These are phyloP conservation scores for Ceratocystis eucalypticola DNA, from an alignment of 2,329 filamentous ascomycete genomes.

Conservation along the genomic window DNA sequence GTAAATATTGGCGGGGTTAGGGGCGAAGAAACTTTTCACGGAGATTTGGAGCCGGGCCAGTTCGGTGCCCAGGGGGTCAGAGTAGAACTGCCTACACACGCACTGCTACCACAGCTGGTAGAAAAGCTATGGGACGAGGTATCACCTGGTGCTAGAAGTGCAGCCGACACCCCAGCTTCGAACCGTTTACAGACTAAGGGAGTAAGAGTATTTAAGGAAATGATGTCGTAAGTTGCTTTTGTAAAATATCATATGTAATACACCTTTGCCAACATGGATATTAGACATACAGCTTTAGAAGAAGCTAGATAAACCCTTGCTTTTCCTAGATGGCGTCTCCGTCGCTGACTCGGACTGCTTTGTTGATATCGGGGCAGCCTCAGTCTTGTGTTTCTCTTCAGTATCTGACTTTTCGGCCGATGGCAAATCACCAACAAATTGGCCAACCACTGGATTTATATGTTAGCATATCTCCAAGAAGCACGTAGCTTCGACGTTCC, in stretches of 20 bases:
- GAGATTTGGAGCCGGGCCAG: constrained; percentile 38
- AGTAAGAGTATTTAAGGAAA: constrained; percentile 41
- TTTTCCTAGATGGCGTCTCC: constrained; percentile 20
- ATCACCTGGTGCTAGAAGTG: not conserved
- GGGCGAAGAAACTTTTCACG: constrained; percentile 62
- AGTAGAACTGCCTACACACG: constrained; percentile 44
- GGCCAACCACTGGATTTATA: constrained; percentile 42
- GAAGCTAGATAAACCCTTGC: constrained; percentile 33
- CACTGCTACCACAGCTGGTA: constrained; percentile 43
- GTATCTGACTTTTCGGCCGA: constrained; percentile 34
- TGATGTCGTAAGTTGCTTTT: constrained; percentile 38
- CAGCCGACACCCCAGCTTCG: not conserved
- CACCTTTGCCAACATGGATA: constrained; percentile 7
- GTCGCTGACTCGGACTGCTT: constrained; percentile 19
- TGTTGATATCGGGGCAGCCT: constrained; percentile 20
- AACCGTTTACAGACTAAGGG: constrained; percentile 21
- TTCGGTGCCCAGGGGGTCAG: constrained; percentile 40
- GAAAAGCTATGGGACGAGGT: constrained; percentile 29
- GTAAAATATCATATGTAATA: constrained; percentile 14
- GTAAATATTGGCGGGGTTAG: constrained; percentile 77
- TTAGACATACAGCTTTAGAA: constrained; percentile 29
- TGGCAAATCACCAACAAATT: constrained; percentile 25
- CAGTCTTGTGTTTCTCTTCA: constrained; percentile 29
- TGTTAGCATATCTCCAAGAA: constrained; percentile 19
- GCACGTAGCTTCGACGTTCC: no score